These are phyloP conservation scores for Coemansia sp. DNA, from an alignment of 192 early-diverging fungal species.

Conservation along the genomic window DNA sequence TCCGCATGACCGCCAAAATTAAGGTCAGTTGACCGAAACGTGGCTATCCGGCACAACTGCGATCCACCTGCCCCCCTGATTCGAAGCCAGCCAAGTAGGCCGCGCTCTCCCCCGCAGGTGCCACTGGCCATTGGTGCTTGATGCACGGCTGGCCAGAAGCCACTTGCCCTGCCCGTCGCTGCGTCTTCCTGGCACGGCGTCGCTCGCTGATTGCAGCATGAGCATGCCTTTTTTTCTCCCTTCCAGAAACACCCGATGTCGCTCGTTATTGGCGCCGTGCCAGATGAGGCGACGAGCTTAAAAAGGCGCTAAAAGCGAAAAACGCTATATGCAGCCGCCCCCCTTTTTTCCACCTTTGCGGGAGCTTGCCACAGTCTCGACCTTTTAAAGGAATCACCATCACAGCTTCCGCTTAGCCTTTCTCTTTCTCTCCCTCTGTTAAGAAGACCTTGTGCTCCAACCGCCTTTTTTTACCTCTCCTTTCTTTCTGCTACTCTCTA, in stretches of 20 bases:
- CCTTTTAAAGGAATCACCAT: background rate
- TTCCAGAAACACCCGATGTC: background rate
- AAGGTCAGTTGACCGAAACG: slow-evolving; percentile 1
- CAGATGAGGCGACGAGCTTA: background rate
- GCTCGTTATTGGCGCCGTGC: background rate
- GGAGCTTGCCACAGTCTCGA: background rate
- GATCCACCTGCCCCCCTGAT: background rate
- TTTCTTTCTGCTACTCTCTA: too few species aligned
- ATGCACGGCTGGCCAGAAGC: background rate
- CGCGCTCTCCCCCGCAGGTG: background rate
- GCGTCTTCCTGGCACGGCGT: slow-evolving; percentile 1
- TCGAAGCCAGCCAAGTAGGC: background rate
- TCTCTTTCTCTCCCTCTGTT: slow-evolving; percentile 2
- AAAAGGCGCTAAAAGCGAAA: background rate
- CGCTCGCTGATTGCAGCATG: background rate
- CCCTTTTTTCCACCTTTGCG: too few species aligned
- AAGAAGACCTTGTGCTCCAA: background rate
- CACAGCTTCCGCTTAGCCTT: background rate
- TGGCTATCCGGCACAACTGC: background rate
- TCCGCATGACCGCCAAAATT: background rate
- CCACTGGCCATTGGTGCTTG: background rate
- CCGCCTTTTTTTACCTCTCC: too few species aligned
- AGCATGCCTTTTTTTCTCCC: too few species aligned
- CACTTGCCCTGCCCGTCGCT: too few species aligned
- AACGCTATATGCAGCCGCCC: background rate